phyloP scores from a whole-genome alignment of 2,329 filamentous ascomycete genomes.

The Colletotrichum sp. region DNA sequence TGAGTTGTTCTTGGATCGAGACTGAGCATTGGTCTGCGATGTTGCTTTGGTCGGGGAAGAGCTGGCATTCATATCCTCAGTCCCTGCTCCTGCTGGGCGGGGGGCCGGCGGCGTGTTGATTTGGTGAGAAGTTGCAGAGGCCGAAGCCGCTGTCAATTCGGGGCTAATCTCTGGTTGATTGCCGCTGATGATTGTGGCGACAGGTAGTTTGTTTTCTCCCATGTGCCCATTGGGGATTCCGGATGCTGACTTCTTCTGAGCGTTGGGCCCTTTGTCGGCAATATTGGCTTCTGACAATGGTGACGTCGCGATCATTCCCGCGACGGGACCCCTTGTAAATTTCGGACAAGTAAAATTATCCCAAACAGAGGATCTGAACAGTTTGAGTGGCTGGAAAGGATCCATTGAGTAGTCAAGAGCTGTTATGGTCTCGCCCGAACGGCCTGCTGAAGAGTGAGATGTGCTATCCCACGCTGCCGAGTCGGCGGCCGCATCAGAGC shows the following conservation, averaged over 20 bases:
- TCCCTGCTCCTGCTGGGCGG: not conserved
- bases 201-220: not conserved
- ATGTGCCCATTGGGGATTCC: not conserved
- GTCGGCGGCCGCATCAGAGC: not conserved
- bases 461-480: not conserved
- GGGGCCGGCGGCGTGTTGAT: not conserved
- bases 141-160: not conserved
- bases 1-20: conserved; percentile 41
- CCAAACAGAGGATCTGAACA: not conserved
- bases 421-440: not conserved
- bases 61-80: not conserved
- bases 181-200: not conserved
- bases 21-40: conserved; percentile 30
- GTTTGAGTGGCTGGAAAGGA: not conserved
- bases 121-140: not conserved
- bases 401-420: not conserved
- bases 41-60: conserved; percentile 29
- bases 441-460: not conserved
- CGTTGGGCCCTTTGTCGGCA: not conserved
- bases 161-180: not conserved
- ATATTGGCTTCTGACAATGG: not conserved
- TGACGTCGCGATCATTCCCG: not conserved
- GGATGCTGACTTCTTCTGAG: not conserved
- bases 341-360: not conserved
- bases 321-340: not conserved